These are phyloP conservation scores for Claviceps lovelessii DNA, from an alignment of 2,329 filamentous ascomycete genomes.

Conservation along the genomic window DNA sequence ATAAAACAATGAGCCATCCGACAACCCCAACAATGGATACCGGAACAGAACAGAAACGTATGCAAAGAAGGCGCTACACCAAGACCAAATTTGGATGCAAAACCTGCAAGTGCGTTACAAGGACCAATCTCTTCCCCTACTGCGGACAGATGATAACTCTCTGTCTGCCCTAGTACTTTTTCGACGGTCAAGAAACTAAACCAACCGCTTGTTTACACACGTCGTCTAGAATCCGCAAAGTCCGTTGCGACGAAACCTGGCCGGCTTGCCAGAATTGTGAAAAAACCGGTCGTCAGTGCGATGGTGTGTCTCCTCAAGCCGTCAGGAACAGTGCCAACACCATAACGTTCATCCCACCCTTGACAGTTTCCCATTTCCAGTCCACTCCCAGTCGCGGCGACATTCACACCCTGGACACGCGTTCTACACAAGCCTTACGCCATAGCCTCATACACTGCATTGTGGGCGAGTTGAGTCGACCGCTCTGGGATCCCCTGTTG, in stretches of 20 bases:
- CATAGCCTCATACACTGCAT: constrained; percentile 8
- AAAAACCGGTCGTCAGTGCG: constrained; percentile 7
- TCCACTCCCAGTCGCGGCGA: constrained; percentile 1
- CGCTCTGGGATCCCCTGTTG: constrained; percentile 6
- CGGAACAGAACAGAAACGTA: not conserved
- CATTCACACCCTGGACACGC: not conserved
- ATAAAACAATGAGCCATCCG: not conserved
- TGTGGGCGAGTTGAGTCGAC: constrained; percentile 4
- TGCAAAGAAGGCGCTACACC: constrained; percentile 1
- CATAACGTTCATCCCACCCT: constrained; percentile 9
- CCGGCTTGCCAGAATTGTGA: constrained; percentile 9
- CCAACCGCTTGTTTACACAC: not conserved
- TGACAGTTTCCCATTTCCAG: constrained; percentile 8
- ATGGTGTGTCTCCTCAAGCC: constrained; percentile 6
- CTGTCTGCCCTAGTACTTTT: not conserved
- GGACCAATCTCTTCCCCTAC: not conserved
- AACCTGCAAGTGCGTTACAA: constrained; percentile 2
- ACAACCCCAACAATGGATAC: not conserved
- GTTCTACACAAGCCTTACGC: constrained; percentile 1
- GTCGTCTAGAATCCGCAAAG: constrained; percentile 8
- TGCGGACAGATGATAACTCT: not conserved
- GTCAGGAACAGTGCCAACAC: not conserved
- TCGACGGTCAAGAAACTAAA: not conserved
- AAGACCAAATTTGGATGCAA: constrained; percentile 4
- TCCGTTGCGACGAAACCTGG: constrained; percentile 9